Evolutionary conservation across 1,284 basidiomycete genomes (phyloP).

Genomic region (Cutaneotrichosporon curvatum): DNA sequence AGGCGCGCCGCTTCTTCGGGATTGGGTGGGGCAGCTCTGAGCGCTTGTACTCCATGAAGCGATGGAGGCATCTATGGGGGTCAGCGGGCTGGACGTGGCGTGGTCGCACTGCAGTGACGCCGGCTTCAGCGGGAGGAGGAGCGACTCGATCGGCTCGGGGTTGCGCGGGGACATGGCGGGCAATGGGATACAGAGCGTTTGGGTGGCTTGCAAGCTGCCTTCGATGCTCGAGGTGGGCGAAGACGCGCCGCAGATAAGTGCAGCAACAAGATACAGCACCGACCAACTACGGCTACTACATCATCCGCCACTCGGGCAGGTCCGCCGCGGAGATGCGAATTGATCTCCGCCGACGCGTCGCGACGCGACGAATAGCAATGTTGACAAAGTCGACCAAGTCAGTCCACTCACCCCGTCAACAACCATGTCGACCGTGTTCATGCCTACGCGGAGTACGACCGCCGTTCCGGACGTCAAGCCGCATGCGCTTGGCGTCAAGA

Average conservation of each 20-base stretch:
- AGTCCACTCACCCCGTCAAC: not conserved
- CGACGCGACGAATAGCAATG: too few relatives aligned
- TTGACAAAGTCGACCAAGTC: too few relatives aligned
- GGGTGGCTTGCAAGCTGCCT: too few relatives aligned
- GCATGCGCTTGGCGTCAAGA: slow-evolving; percentile 21
- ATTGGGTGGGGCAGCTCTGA: slow-evolving; percentile 13
- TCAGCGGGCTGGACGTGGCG: not conserved
- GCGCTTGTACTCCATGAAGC: slow-evolving; percentile 30
- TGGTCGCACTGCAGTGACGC: slow-evolving; percentile 31
- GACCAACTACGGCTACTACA: too few relatives aligned
- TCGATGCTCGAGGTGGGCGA: too few relatives aligned
- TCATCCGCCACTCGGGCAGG: too few relatives aligned
- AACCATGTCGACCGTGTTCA: slow-evolving; percentile 30
- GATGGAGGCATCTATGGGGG: slow-evolving; percentile 36
- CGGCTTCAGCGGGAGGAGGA: slow-evolving; percentile 36
- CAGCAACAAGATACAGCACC: too few relatives aligned
- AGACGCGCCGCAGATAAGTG: too few relatives aligned
- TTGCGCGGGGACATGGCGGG: slow-evolving; percentile 17
- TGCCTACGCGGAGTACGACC: slow-evolving; percentile 21
- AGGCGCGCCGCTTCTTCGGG: slow-evolving; percentile 30
- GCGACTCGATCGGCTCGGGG: slow-evolving; percentile 28
- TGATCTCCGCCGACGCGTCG: too few relatives aligned
- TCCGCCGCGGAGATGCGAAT: too few relatives aligned
- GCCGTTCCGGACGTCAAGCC: slow-evolving; percentile 33
- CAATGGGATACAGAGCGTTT: too few relatives aligned